A percentile compares a stretch with the other conserved stretches of the same genome.
Evolutionary conservation across 2,329 filamentous ascomycete species (phyloP).

Genomic region (Ceratocystiopsis minuta): DNA sequence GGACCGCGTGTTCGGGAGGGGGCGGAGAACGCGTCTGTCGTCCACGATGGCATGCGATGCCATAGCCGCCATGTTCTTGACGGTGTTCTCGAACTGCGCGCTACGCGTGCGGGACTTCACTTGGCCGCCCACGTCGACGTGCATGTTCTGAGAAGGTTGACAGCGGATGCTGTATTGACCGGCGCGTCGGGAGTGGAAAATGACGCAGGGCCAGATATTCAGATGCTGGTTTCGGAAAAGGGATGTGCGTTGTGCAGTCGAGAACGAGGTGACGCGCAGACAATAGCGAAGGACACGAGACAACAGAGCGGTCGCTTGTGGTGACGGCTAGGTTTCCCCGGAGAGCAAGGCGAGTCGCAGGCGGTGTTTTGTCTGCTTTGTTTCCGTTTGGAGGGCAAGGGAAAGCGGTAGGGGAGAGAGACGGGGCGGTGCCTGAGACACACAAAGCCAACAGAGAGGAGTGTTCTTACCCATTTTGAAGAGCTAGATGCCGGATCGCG

Average conservation of each 20-base stretch:
- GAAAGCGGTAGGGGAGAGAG: slow-evolving; percentile 2
- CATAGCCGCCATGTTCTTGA: slow-evolving; percentile 5
- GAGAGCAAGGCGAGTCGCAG: too few species aligned
- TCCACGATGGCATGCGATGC: slow-evolving; percentile 5
- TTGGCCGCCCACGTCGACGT: slow-evolving; percentile 25
- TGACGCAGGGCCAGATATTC: too few species aligned
- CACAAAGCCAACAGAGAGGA: slow-evolving; percentile 9
- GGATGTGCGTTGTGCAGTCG: too few species aligned
- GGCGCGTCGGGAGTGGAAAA: too few species aligned
- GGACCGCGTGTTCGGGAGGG: slow-evolving; percentile 15
- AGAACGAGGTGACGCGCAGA: too few species aligned
- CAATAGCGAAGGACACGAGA: too few species aligned
- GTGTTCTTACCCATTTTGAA: slow-evolving; percentile 29
- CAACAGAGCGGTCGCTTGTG: too few species aligned
- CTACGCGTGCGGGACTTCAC: slow-evolving; percentile 28
- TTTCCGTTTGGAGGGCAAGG: background rate
- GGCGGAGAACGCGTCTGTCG: slow-evolving; percentile 10
- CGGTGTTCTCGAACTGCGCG: slow-evolving; percentile 26
- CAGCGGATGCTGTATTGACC: background rate
- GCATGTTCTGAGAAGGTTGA: slow-evolving; percentile 12
- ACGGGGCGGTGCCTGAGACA: slow-evolving; percentile 1
- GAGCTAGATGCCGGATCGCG: too few species aligned
- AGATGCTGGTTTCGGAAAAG: too few species aligned
- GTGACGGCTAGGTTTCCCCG: too few species aligned
- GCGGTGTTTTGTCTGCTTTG: too few species aligned